These are phyloP conservation scores for Bruguiera sexangula DNA, from an alignment of 345 rosid species.

Conservation along the genomic window DNA sequence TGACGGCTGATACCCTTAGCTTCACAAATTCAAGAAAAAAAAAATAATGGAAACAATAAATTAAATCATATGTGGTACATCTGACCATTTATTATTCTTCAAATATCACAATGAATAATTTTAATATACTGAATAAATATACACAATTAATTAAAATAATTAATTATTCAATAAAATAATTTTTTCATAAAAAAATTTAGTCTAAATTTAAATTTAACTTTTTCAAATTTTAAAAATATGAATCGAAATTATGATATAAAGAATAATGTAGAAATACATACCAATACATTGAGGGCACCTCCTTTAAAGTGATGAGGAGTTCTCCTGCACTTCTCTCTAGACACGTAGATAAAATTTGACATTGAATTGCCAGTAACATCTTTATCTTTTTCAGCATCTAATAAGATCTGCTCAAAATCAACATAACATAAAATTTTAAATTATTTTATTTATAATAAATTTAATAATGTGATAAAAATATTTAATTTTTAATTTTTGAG, in stretches of 20 bases:
- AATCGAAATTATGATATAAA: too few species aligned
- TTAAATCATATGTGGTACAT: not conserved
- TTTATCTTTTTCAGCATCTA: slow-evolving; percentile 37
- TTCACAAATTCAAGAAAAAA: slow-evolving; percentile 10
- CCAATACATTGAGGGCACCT: slow-evolving; percentile 80
- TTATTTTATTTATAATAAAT: too few species aligned
- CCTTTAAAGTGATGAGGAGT: slow-evolving; percentile 66
- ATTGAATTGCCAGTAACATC: slow-evolving; percentile 32
- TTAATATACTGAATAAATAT: too few species aligned
- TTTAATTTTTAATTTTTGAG: too few species aligned
- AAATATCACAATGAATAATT: too few species aligned
- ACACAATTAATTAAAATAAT: too few species aligned
- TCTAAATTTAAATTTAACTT: too few species aligned
- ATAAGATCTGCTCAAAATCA: slow-evolving; percentile 32
- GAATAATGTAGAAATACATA: slow-evolving; percentile 9
- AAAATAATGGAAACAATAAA: not conserved
- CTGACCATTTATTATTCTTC: too few species aligned
- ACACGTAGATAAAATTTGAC: slow-evolving; percentile 67
- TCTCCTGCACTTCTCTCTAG: slow-evolving; percentile 54
- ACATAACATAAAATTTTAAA: too few species aligned
- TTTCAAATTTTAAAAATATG: too few species aligned
- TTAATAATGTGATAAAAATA: not conserved
- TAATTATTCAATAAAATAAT: too few species aligned
- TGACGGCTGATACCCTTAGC: slow-evolving; percentile 66
- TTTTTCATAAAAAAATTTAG: too few species aligned